Conservation (phyloP, 805 yeast genomes). For the Torulaspora maleeae region DNA sequence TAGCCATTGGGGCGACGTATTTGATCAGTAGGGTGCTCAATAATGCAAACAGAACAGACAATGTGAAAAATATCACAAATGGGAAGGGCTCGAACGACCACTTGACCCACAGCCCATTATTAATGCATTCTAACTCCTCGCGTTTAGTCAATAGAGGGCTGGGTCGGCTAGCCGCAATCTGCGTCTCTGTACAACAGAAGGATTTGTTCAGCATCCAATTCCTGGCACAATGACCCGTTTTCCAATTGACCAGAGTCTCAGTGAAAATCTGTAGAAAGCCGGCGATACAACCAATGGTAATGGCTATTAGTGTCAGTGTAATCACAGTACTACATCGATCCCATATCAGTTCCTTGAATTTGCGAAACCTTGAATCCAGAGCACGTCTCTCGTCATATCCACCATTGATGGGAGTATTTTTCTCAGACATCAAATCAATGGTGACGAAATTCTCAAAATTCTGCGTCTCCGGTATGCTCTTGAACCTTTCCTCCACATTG, state of each 20-base stretch:
- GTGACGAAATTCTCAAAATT: slow-evolving; percentile 59
- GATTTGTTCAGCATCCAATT: slow-evolving; percentile 65
- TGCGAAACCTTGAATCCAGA: slow-evolving; percentile 10
- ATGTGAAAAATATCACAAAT: slow-evolving; percentile 53
- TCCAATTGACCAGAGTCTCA: slow-evolving; percentile 75
- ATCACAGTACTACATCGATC: slow-evolving; percentile 49
- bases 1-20: slow-evolving; percentile 78
- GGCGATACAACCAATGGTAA: slow-evolving; percentile 75
- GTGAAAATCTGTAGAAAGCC: slow-evolving; percentile 77
- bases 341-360: slow-evolving; percentile 22
- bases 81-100: slow-evolving; percentile 50
- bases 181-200: slow-evolving; percentile 74
- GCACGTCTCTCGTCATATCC: slow-evolving; percentile 7
- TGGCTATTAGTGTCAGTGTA: slow-evolving; percentile 69
- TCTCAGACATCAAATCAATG: slow-evolving; percentile 63
- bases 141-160: slow-evolving; percentile 21
- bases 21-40: slow-evolving; percentile 66
- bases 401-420: slow-evolving; percentile 38
- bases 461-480: slow-evolving; percentile 26
- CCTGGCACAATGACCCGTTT: slow-evolving; percentile 70
- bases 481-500: slow-evolving; percentile 4
- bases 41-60: slow-evolving; percentile 59
- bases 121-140: slow-evolving; percentile 45
- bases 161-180: slow-evolving; percentile 26
- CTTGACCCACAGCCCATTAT: slow-evolving; percentile 50